Conservation (phyloP, 305 asterid genomes). For the Rubia balearica region DNA sequence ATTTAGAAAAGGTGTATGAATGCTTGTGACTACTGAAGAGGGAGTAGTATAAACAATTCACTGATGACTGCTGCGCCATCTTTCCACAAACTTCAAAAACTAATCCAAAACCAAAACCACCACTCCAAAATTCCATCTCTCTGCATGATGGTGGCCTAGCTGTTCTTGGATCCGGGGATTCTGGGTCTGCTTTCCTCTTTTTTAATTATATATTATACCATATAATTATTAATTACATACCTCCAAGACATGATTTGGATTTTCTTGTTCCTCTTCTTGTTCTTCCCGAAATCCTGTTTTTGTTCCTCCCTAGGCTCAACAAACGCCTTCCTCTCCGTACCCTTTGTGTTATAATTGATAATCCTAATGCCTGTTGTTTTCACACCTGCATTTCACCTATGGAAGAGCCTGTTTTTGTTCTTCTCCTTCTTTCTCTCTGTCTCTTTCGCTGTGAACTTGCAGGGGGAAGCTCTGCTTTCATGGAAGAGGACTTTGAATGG, state of each 20-base stretch:
- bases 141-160: constrained; percentile 72
- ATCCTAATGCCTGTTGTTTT: background rate
- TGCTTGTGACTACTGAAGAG: constrained; percentile 25
- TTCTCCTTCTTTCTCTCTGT: constrained; percentile 15
- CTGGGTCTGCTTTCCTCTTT: constrained; percentile 33
- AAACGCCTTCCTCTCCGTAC: constrained; percentile 31
- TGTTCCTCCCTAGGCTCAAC: constrained; percentile 57
- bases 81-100: constrained; percentile 26
- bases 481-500: constrained; percentile 63
- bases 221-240: constrained; percentile 29
- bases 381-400: constrained; percentile 24
- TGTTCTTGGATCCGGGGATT: constrained; percentile 98
- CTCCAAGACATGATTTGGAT: constrained; percentile 61
- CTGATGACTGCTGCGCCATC: constrained; percentile 7
- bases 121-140: constrained; percentile 25
- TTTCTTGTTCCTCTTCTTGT: constrained; percentile 23
- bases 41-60: constrained; percentile 16
- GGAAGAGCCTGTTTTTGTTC: constrained; percentile 30
- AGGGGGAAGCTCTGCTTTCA: constrained; percentile 54
- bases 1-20: background rate
- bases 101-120: constrained; percentile 28
- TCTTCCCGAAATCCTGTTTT: constrained; percentile 34
- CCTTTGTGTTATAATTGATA: constrained; percentile 39
- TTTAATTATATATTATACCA: constrained; percentile 8
- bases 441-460: constrained; percentile 35